Conservation (phyloP, 768 basidiomycete species). For the Lentinula raphanica region DNA sequence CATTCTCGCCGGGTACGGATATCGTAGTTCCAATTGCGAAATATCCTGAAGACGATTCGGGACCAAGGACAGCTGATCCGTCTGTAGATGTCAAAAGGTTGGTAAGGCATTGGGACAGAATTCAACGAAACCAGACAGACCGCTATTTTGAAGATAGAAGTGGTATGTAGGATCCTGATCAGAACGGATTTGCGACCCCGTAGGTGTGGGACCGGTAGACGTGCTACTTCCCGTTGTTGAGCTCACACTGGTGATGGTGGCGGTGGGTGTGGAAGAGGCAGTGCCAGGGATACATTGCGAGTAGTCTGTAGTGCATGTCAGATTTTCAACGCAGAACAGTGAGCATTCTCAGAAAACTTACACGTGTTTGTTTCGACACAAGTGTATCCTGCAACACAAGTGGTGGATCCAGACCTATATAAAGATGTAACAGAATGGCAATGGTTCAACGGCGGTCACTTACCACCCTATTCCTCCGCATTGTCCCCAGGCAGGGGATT, state of each 20-base stretch:
- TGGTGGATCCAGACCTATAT: constrained; percentile 37
- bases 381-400: constrained; percentile 37
- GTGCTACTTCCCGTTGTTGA: constrained; percentile 24
- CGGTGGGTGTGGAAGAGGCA: constrained; percentile 14
- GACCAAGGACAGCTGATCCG: constrained; percentile 45
- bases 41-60: constrained; percentile 43
- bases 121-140: constrained; percentile 22
- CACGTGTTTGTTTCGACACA: constrained; percentile 38
- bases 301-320: constrained; percentile 40
- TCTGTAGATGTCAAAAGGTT: constrained; percentile 23
- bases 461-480: constrained; percentile 40
- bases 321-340: too few relatives aligned
- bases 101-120: background rate
- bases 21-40: constrained; percentile 48
- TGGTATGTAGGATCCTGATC: constrained; percentile 51
- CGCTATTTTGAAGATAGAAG: constrained; percentile 48
- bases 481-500: constrained; percentile 36
- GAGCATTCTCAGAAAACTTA: constrained; percentile 12
- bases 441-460: constrained; percentile 4
- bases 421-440: background rate
- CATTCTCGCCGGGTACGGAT: constrained; percentile 33
- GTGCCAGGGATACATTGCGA: constrained; percentile 48
- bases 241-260: constrained; percentile 25
- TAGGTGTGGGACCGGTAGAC: constrained; percentile 29
- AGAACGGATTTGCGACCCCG: constrained; percentile 46